Base-by-base conservation (phyloP, 495 filamentous ascomycete species). In the Podospora pseudopauciseta region DNA sequence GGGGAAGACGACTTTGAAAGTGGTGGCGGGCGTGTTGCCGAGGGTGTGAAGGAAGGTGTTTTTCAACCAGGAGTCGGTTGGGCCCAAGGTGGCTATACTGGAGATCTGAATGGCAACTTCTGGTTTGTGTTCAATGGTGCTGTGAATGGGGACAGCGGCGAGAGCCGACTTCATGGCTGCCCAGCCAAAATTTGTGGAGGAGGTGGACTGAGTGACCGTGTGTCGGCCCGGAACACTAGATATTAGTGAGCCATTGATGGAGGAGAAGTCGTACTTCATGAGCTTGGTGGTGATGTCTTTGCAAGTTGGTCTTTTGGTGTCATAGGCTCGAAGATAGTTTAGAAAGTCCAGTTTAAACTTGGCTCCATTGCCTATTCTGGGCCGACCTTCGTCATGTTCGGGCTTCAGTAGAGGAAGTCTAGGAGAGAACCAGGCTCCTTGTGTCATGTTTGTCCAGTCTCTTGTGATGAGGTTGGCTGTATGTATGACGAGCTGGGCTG, bases 381-480 rank as follows among this genome's bases (percentile, higher is more conserved):
- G 56, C n/a, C 26, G 28, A n/a, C 66, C 62, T 23, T 28, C 63
- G 67, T 27, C 26, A 5, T 7, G 26, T 5, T 11, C 26, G 32
- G 65, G 19, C 34, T 67, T 34, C 13, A 70, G 63, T 44, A 76
- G 77, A 6, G 91, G 90, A 7, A 97, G 87, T 0, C 88, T 76
- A 20, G 92, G 93, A 7, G 92, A 94, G 32, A 80, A 82, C 93
- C 93, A 97, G 23, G 89, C 86, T 1, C 89, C 93, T 73, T 97
- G 92, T 0, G 87, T 88, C 92, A 97, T 91, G 71, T 94, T 93
- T 7, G 79, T 82, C 93, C 94, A 97, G 79, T 97, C 94, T 60
- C 86, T 83, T 26, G 82, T 75, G 57, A 97, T 93, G 87, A 97
- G 91, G 70, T 97, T 97, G 13, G 92, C 92, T 0, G 94, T 97